Conservation (phyloP, 164 flowering plant species). For the Saururus chinensis region DNA sequence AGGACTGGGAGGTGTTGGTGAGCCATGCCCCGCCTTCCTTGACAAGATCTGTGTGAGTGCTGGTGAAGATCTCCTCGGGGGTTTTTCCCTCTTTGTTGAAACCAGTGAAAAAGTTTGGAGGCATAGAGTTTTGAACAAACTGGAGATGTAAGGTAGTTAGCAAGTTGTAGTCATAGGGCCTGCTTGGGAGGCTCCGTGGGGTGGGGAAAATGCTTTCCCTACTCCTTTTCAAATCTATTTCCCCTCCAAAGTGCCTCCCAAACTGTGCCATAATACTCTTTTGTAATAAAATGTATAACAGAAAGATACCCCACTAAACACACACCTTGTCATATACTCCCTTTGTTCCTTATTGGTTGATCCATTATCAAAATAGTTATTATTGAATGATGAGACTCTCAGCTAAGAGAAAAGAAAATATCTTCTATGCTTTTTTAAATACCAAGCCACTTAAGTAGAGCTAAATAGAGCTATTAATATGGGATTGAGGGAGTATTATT, state of each 20-base stretch:
- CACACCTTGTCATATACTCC: too few species aligned
- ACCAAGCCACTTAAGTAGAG: not conserved
- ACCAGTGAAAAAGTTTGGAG: not conserved
- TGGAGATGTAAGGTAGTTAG: not conserved
- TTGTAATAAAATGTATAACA: too few species aligned
- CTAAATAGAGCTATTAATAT: too few species aligned
- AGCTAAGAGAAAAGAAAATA: too few species aligned
- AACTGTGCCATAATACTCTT: too few species aligned
- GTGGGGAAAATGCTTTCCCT: not conserved
- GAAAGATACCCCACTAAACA: too few species aligned
- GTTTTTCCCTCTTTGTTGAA: conserved; percentile 1
- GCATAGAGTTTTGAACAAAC: conserved; percentile 6
- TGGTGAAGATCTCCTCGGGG: not conserved
- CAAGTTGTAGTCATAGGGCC: not conserved
- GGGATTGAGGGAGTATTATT: too few species aligned
- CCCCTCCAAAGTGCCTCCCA: too few species aligned
- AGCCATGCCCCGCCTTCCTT: conserved; percentile 5
- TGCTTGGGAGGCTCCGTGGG: not conserved
- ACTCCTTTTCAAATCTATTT: not conserved
- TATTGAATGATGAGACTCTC: too few species aligned
- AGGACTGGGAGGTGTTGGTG: conserved; percentile 2
- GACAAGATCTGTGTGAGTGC: not conserved
- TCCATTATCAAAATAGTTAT: too few species aligned
- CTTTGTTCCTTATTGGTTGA: too few species aligned
- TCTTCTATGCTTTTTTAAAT: too few species aligned